Evolutionary conservation across 306 rosid genomes (phyloP), one percentile per base, ranked within the genome.

Genomic region (Dalbergia cochinchinensis): DNA sequence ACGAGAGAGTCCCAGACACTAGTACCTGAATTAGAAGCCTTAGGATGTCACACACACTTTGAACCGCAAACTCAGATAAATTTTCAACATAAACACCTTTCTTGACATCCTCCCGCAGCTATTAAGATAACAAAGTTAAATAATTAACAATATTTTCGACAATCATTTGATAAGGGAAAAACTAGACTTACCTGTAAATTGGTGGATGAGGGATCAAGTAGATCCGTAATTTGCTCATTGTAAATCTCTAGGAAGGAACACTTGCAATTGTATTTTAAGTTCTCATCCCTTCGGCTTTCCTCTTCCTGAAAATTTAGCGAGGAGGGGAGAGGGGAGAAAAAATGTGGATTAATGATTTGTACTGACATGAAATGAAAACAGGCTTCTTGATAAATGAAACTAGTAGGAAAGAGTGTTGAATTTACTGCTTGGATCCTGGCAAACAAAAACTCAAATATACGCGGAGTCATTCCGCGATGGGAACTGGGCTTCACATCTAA

Each of bases 351-450:
- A 84, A 65, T 42, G 22, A 54, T 48, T 39, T 54, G 53, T 26
- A 50, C 4, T 57, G 5, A 73, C 55, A 48, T 51, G 33, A 34
- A 73, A 48, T 51, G 33, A 34, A 73, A 35, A 42, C 18, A 4
- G 55, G 51, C 59, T 65, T 53, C 14, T 57, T 37, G 78, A 67
- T 61, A 51, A 37, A 33, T 20, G 58, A 70, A 78, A 69, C 65
- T 80, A 80, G 54, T 54, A 31, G 71, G 22, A 45, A 74, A 18
- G 53, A 18, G 58, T 19, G 44, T 64, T 22, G 50, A 78, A 65
- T 15, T 92, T 95, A 95, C 99, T 51, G 98, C 98, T 85, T 91
- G 98, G 67, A 95, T 95, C 92, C 99, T 89, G 31, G 99, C 99
- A 87, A 95, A 95, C 70, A 95, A 83, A 86, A 93, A 95, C 86